Percentiles rank a stretch among this genome's conserved stretches.
Conservation (phyloP, 2,329 filamentous ascomycete species). For the Chlorencoelia australis region DNA sequence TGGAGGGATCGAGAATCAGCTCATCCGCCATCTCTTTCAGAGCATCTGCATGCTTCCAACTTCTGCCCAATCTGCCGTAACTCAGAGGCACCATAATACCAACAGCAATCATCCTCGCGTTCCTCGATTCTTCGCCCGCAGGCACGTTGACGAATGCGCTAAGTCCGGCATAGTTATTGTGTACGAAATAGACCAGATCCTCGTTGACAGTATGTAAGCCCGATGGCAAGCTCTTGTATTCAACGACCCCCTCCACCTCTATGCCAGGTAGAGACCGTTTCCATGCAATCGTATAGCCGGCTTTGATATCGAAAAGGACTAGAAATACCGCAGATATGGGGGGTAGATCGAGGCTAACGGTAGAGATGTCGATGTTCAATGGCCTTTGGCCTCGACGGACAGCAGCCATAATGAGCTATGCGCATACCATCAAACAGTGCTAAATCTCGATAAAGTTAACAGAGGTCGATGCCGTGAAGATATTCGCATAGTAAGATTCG, state of each 20-base stretch:
- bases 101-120: slow-evolving; percentile 88
- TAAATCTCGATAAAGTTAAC: no score
- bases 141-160: slow-evolving; percentile 84
- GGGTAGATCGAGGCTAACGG: slow-evolving; percentile 37
- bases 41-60: slow-evolving; percentile 75
- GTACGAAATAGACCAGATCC: slow-evolving; percentile 90
- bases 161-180: slow-evolving; percentile 73
- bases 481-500: no score
- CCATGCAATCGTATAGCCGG: slow-evolving; percentile 87
- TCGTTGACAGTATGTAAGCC: slow-evolving; percentile 80
- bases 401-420: slow-evolving; percentile 25
- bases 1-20: slow-evolving; percentile 54
- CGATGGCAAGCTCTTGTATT: slow-evolving; percentile 93
- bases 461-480: no score
- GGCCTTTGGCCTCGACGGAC: slow-evolving; percentile 25
- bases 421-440: no score
- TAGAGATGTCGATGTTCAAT: slow-evolving; percentile 24
- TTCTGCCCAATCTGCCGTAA: slow-evolving; percentile 74
- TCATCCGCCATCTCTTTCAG: slow-evolving; percentile 63
- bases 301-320: slow-evolving; percentile 86
- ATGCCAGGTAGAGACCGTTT: slow-evolving; percentile 61
- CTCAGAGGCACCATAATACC: slow-evolving; percentile 80
- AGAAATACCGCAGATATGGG: slow-evolving; percentile 73
- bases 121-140: slow-evolving; percentile 67
- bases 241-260: slow-evolving; percentile 75